Percentiles rank a stretch among this genome's conserved stretches.
Conservation (phyloP, 148 eudicot genomes). For the Camellia sinensis region DNA sequence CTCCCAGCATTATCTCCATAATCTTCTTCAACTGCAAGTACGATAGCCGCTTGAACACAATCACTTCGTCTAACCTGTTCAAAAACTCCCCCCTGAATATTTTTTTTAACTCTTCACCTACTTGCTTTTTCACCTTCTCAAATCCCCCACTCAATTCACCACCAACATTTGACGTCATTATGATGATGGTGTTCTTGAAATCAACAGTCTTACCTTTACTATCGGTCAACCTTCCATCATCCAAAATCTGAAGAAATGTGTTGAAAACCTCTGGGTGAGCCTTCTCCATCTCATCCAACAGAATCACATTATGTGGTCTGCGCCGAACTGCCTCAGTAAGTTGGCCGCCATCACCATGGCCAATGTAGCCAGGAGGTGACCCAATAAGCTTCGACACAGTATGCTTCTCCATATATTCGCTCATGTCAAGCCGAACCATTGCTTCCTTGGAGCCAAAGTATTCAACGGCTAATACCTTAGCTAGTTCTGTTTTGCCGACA, state of each 20-base stretch:
- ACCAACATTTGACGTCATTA: conserved; percentile 26
- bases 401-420: conserved; percentile 25
- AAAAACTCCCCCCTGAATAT: conserved; percentile 42
- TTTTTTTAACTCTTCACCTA: conserved; percentile 22
- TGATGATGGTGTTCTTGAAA: conserved; percentile 20
- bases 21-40: conserved; percentile 25
- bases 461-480: conserved; percentile 16
- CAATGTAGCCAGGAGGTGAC: conserved; percentile 28
- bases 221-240: conserved; percentile 27
- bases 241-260: conserved; percentile 20
- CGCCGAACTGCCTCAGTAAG: conserved; percentile 24
- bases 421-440: conserved; percentile 22
- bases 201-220: conserved; percentile 21
- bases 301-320: conserved; percentile 13
- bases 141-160: background rate
- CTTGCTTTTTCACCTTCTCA: conserved; percentile 5
- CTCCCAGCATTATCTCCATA: conserved; percentile 26
- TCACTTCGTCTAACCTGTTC: conserved; percentile 41
- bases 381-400: conserved; percentile 24
- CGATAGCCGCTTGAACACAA: conserved; percentile 31
- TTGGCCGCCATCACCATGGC: conserved; percentile 22
- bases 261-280: conserved; percentile 20
- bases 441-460: conserved; percentile 23
- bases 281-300: conserved; percentile 25
- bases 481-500: conserved; percentile 18